Evolutionary conservation across 495 filamentous ascomycete species (phyloP), one percentile per base, ranked within the genome.

Genomic region (Corynascus novoguineensis): DNA sequence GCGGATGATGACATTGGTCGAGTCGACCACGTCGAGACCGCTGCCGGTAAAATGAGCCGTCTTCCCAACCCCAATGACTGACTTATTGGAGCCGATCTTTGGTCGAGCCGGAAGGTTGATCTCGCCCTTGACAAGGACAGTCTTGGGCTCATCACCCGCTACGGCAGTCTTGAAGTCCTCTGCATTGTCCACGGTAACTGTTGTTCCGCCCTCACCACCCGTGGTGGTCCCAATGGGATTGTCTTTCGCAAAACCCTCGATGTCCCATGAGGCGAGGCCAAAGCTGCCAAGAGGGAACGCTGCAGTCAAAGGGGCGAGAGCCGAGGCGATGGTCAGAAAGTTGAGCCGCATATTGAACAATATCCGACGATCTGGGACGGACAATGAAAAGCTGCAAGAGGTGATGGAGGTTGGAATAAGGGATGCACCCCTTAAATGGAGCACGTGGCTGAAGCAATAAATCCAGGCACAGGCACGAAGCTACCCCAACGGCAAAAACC

Each of bases 151-250:
- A 22, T 72, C 57, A 19, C 63, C 71, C 1, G 63, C 65, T 38
- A 76, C 80, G 9, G 78, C 81, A 0, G 70, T 62, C 4, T 69
- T 72, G 61, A 83, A 75, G 12, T 70, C 73, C 21, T 76, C 79
- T 35, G 78, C 78, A 12, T 72, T 76, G 2, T 75, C 77, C 50
- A 85, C 83, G 8, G 78, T 82, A 11, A 78, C 81, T 5, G 75
- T 80, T 3, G 73, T 72, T 51, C 82, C 83, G 17, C 81, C 80
- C 32, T 69, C 65, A 54, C 83, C 83, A 48, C 83, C 83, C n/a
- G 72, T 85, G 27, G 82, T 85, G 0, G 67, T 44, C 8, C 75
- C 75, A 21, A 73, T 61, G 5, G 70, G 70, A 58, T 72, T 73
- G 34, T 72, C 69, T 21, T 68, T 71, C 19, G 58, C 68, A 46